A percentile compares a stretch with the other conserved stretches of the same genome.
phyloP scores from a whole-genome alignment of 768 basidiomycete genomes.

The Hericium erinaceus region DNA sequence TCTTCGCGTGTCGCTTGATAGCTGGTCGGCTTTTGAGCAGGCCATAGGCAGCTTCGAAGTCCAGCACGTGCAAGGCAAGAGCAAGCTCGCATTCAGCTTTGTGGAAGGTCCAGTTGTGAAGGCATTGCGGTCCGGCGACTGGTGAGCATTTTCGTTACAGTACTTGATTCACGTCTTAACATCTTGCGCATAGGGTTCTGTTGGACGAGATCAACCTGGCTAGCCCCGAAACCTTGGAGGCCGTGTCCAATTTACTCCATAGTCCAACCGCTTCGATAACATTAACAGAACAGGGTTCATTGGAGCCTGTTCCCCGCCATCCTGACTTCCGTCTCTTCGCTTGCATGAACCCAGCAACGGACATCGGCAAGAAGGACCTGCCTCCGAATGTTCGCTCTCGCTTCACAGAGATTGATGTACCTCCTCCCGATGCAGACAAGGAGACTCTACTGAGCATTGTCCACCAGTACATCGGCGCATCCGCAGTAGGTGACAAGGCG shows the following conservation, averaged over 20 bases:
- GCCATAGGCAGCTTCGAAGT: conserved; percentile 77
- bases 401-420: conserved; percentile 94
- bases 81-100: conserved; percentile 89
- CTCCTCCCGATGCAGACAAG: conserved; percentile 86
- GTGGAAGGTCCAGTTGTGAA: conserved; percentile 94
- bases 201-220: conserved; percentile 96
- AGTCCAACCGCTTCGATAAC: conserved; percentile 84
- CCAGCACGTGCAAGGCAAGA: conserved; percentile 80
- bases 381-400: conserved; percentile 82
- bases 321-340: conserved; percentile 94
- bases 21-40: conserved; percentile 60
- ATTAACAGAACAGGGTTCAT: conserved; percentile 84
- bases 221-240: conserved; percentile 89
- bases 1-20: conserved; percentile 34
- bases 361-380: conserved; percentile 96
- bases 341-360: conserved; percentile 99
- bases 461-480: conserved; percentile 78
- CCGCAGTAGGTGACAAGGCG: conserved; percentile 75
- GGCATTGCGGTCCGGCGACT: conserved; percentile 81
- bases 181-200: conserved; percentile 54
- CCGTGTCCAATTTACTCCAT: conserved; percentile 79
- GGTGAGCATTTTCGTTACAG: conserved; percentile 42
- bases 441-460: conserved; percentile 86
- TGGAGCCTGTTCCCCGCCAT: conserved; percentile 86
- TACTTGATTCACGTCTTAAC: neutral